Evolutionary conservation across 208 protist species (phyloP), one percentile per base, ranked within the genome.

Genomic region (Blastocrithidia nonstop): DNA sequence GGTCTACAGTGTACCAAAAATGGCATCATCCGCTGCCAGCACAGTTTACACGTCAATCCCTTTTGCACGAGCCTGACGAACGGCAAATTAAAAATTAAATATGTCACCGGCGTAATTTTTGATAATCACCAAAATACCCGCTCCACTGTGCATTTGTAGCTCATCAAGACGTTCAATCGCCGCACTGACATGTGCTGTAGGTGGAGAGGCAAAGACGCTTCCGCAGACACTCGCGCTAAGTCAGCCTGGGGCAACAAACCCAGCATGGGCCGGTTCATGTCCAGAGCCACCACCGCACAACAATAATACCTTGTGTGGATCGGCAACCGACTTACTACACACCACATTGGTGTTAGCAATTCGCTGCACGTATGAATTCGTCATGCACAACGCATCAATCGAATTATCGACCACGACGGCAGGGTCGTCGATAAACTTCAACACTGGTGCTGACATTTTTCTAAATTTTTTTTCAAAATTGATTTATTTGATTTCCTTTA

Each of bases 71-170:
- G 75, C 81, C 45, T 81, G 64, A 4, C 77, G 57, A n/a, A 75
- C 61, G 13, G 88, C 90, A 35, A 88, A 72, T 22, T 61, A 64
- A 56, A 96, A 96, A 41, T 88, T 89, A 7, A 96, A 50, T 17
- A 71, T 45, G 45, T 96, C 93, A 8, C 93, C 90, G 1, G 78
- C 79, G 60, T 95, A 97, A 51, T 95, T 94, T 45, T 94, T 96
- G 3, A 96, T 65, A 41, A 97, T 73, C 35, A 97, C 54, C 5
- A 97, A 57, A 23, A 78, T 66, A 2, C 75, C 80, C 0, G 69
- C 52, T 9, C 54, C 47, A 19, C 3, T 5, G 5, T 38, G 19
- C 5, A 23, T 38, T 42, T 79, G 74, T 26, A 47, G 35, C 13
- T 37, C 28, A 0, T 58, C 46, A 3, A 91, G 48, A 22, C 76